Evolutionary conservation across 2,329 filamentous ascomycete species (phyloP).

Genomic region (Colletotrichum liaoningense): DNA sequence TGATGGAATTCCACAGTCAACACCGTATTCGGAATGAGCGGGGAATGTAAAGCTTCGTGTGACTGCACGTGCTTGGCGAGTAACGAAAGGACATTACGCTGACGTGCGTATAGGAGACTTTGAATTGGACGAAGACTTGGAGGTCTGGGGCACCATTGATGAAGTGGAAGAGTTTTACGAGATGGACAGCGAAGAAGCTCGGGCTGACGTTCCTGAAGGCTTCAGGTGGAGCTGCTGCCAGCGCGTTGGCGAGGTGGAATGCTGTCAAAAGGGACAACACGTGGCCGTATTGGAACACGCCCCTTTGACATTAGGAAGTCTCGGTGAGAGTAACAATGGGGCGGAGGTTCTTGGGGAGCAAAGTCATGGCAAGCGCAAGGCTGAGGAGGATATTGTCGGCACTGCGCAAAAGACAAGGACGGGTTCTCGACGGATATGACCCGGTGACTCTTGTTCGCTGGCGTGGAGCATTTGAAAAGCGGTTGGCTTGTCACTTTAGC

Average conservation of each 20-base stretch:
- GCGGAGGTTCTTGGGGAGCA: too few species aligned
- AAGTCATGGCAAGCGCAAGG: neutral
- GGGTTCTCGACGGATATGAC: neutral
- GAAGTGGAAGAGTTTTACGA: neutral
- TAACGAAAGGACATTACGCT: neutral
- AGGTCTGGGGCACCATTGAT: neutral
- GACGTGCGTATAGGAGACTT: neutral
- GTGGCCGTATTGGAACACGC: neutral
- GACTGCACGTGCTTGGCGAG: neutral
- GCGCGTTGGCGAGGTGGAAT: neutral
- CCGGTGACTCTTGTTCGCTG: neutral
- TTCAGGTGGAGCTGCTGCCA: conserved; percentile 28
- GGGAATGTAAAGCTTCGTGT: neutral
- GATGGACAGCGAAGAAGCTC: neutral
- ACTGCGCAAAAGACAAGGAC: neutral
- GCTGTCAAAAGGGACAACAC: neutral
- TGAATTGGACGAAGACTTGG: neutral
- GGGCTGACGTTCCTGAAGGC: neutral
- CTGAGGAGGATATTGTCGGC: conserved; percentile 19
- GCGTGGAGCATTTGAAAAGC: neutral
- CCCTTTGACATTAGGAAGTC: neutral
- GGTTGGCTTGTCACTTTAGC: neutral
- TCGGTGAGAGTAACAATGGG: too few species aligned
- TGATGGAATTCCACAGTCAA: too few species aligned
- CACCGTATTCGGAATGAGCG: neutral